Conservation (phyloP, 2,329 filamentous ascomycete species). For the Pseudogymnoascus sp. region DNA sequence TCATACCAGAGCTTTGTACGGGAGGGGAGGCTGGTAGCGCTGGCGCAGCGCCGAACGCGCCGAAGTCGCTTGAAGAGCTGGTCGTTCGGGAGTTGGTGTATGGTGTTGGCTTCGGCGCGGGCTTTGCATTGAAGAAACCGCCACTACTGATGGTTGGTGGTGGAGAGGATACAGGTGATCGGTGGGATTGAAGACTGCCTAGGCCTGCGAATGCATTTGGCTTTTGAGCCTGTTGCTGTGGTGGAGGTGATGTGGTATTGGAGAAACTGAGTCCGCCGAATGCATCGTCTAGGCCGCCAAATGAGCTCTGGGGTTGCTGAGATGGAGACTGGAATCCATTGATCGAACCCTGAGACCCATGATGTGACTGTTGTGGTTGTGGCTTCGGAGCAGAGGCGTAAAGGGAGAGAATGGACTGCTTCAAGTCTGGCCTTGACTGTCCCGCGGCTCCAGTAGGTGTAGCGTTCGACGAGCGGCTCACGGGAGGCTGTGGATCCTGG, state of each 20-base stretch:
- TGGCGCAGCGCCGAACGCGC: constrained; percentile 46
- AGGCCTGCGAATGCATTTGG: constrained; percentile 43
- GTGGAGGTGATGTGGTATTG: constrained; percentile 39
- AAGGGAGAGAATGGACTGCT: constrained; percentile 92
- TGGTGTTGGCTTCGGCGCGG: constrained; percentile 32
- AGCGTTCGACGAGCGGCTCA: constrained; percentile 78
- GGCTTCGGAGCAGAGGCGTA: constrained; percentile 80
- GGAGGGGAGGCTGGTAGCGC: constrained; percentile 34
- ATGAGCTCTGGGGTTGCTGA: constrained; percentile 38
- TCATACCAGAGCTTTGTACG: constrained; percentile 48
- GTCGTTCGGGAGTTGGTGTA: constrained; percentile 43
- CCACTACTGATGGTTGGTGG: constrained; percentile 51
- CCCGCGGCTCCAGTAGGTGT: constrained; percentile 53
- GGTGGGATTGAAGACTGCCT: constrained; percentile 34
- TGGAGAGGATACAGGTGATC: constrained; percentile 37
- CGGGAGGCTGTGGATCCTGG: constrained; percentile 53
- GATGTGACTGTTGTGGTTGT: constrained; percentile 49
- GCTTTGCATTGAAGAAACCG: constrained; percentile 73
- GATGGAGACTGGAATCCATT: constrained; percentile 58
- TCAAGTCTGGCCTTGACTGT: constrained; percentile 82
- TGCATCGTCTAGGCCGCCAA: constrained; percentile 63
- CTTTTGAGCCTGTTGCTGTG: constrained; percentile 30
- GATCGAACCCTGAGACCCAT: constrained; percentile 56
- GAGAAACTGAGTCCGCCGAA: constrained; percentile 64
- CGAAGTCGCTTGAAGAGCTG: constrained; percentile 54